Base-by-base conservation (phyloP, 495 filamentous ascomycete genomes). In the Xylaria curta region DNA sequence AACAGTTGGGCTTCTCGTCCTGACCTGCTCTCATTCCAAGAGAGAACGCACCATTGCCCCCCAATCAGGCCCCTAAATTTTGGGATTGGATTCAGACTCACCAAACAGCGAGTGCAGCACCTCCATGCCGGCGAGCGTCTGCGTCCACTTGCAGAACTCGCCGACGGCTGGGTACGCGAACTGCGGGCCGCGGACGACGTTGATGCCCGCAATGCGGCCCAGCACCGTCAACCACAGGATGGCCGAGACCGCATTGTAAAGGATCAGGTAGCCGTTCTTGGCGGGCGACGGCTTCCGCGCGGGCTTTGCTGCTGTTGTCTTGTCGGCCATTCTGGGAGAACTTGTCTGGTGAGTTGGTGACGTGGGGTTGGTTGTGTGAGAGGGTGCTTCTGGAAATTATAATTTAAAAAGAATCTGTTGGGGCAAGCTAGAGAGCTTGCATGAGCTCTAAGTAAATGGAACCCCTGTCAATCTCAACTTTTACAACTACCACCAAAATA, bases 71-170 rank as follows among this genome's bases (percentile, higher is more conserved):
- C 24, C 15, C 9, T 59, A 15, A 46, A 46, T 0, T 3, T 46
- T 1, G 10, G 42, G 10, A 49, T 13, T 4, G 38, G 24, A 9
- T 6, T 12, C 6, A 12, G 1, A 54, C 81, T 66, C 81, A 93
- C 92, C 92, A 60, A 89, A 77, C 1, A 88, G 76, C 42, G 93
- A 90, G 83, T 99, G 96, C 65, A 94, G 74, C 36, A 98, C 85
- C 82, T 99, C 96, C 75, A 97, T 83, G 15, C 89, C 75, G 1
- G 95, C 95, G 68, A 93, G 81, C 0, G 92, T 95, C 83, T 99
- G 96, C 38, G 92, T 94, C 84, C 87, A 89, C 72, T 90, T 89
- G 56, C 91, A 88, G 72, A 92, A 93, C 31, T 89, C 83, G 71
- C 89, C 90, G 33, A 87, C 83, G 21, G 84, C 82, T 15, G 87